Evolutionary conservation across 345 rosid genomes (phyloP).

Genomic region (Salix viminalis): DNA sequence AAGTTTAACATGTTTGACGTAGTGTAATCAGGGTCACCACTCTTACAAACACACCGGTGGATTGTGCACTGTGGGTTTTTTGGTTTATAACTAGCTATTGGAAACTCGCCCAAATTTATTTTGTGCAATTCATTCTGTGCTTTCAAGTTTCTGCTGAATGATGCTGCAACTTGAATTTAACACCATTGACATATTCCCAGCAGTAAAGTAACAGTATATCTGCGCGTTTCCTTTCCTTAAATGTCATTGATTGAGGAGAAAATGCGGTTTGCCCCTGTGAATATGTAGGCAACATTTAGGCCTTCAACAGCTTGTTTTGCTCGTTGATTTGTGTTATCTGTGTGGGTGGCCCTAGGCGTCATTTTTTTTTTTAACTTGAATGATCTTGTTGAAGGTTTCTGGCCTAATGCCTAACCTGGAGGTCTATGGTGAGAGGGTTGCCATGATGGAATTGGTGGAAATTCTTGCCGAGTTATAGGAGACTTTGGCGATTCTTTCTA

Average conservation of each 20-base stretch:
- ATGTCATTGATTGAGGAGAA: slow-evolving; percentile 10
- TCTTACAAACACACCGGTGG: neutral
- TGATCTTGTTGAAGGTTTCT: slow-evolving; percentile 99
- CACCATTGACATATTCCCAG: neutral
- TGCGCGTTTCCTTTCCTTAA: neutral
- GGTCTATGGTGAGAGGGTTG: slow-evolving; percentile 90
- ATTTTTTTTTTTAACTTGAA: slow-evolving; percentile 54
- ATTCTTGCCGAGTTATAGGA: slow-evolving; percentile 35
- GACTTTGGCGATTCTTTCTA: slow-evolving; percentile 76
- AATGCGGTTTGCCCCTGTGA: neutral
- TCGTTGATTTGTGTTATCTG: slow-evolving; percentile 34
- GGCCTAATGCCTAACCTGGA: slow-evolving; percentile 86
- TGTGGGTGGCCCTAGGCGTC: slow-evolving; percentile 34
- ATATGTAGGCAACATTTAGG: slow-evolving; percentile 7
- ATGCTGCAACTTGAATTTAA: neutral
- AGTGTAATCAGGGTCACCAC: neutral
- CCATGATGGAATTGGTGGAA: slow-evolving; percentile 70
- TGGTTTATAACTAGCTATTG: neutral
- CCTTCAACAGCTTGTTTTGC: slow-evolving; percentile 20
- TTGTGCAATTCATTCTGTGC: neutral
- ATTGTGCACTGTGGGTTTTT: neutral
- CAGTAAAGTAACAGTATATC: neutral
- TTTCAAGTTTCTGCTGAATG: neutral
- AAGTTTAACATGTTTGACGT: neutral
- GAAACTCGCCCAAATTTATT: neutral